Evolutionary conservation across 192 early-diverging fungal species (phyloP).

Genomic region (Kappamyces sp.): DNA sequence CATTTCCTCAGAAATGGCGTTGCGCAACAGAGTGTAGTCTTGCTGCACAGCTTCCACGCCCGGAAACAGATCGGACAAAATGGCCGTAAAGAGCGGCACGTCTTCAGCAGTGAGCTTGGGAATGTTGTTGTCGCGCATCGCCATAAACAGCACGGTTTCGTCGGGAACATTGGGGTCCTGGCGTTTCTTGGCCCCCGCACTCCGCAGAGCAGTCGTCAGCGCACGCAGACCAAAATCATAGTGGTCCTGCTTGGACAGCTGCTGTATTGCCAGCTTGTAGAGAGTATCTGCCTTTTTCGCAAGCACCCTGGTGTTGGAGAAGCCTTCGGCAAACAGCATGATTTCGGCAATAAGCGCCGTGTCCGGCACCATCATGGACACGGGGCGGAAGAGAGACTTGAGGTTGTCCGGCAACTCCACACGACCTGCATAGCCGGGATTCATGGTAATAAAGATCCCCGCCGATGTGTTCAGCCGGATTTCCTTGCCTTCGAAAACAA

Average conservation of each 20-base stretch:
- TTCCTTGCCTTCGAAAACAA: conserved; percentile 58
- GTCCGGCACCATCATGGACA: conserved; percentile 61
- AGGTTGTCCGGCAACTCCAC: conserved; percentile 56
- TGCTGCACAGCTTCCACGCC: conserved; percentile 38
- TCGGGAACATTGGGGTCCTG: conserved; percentile 40
- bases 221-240: conserved; percentile 56
- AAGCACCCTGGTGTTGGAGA: conserved; percentile 48
- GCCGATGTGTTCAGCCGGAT: conserved; percentile 44
- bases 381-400: conserved; percentile 52
- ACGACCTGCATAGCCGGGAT: conserved; percentile 54
- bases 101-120: conserved; percentile 58
- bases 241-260: conserved; percentile 59
- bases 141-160: conserved; percentile 45
- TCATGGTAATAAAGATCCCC: conserved; percentile 59
- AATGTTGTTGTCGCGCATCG: conserved; percentile 54
- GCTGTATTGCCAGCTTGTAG: conserved; percentile 54
- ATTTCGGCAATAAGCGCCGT: conserved; percentile 59
- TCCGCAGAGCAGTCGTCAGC: conserved; percentile 43
- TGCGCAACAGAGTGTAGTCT: conserved; percentile 49
- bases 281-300: conserved; percentile 55
- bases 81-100: conserved; percentile 53
- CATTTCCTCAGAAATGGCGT: conserved; percentile 47
- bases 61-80: conserved; percentile 54
- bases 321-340: conserved; percentile 61
- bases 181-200: conserved; percentile 45